Percentiles rank a stretch among this genome's conserved stretches.
Conservation (phyloP, 768 basidiomycete species). For the Lyophyllum atratum region DNA sequence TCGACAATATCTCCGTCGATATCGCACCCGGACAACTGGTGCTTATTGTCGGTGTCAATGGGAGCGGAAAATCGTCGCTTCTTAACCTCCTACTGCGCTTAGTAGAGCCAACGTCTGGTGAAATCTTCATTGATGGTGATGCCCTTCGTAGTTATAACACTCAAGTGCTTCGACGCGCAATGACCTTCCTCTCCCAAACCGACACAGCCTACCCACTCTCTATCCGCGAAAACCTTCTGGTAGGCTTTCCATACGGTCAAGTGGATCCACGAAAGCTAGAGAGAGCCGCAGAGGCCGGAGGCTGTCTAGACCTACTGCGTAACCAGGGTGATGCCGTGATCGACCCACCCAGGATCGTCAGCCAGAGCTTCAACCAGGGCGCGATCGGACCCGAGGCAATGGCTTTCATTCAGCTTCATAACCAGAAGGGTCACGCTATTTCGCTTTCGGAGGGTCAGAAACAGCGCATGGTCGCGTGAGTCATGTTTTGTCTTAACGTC, state of each 20-base stretch:
- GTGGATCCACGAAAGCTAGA: conserved; percentile 18
- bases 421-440: conserved; percentile 26
- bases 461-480: conserved; percentile 52
- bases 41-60: conserved; percentile 47
- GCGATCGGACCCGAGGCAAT: conserved; percentile 28
- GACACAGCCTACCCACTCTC: conserved; percentile 36
- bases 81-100: conserved; percentile 41
- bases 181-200: conserved; percentile 44
- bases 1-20: conserved; percentile 35
- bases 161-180: conserved; percentile 34
- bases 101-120: conserved; percentile 32
- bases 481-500: conserved; percentile 9
- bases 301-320: conserved; percentile 39
- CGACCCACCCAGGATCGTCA: conserved; percentile 27
- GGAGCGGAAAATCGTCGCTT: conserved; percentile 46
- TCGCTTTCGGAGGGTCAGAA: conserved; percentile 46
- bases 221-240: conserved; percentile 36
- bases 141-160: conserved; percentile 33
- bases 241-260: conserved; percentile 24
- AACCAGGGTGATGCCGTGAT: conserved; percentile 43
- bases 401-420: conserved; percentile 28
- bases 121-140: conserved; percentile 40
- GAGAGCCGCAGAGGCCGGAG: conserved; percentile 37
- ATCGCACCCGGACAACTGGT: conserved; percentile 44
- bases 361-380: conserved; percentile 32